These are phyloP conservation scores for Plenodomus tracheiphilus DNA, from an alignment of 2,329 filamentous ascomycete genomes.

Conservation along the genomic window DNA sequence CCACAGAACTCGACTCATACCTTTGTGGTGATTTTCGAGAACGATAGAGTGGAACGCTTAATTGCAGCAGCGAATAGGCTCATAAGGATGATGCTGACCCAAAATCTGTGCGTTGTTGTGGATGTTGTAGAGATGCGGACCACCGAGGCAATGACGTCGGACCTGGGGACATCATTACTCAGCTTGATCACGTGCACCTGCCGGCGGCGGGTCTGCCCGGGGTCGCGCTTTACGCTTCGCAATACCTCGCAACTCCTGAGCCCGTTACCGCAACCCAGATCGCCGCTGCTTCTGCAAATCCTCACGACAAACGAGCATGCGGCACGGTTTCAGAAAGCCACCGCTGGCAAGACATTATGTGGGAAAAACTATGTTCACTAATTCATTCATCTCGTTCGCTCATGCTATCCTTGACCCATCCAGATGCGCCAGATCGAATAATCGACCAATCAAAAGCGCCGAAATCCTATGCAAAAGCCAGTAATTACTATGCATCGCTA, in stretches of 20 bases:
- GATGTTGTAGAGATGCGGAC: constrained; percentile 53
- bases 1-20: background rate
- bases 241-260: no score
- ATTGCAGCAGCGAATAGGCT: constrained; percentile 34
- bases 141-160: constrained; percentile 30
- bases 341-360: no score
- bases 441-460: background rate
- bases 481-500: constrained; percentile 16
- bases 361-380: no score
- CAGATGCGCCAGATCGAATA: no score
- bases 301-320: no score
- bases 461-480: constrained; percentile 7
- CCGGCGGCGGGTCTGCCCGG: background rate
- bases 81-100: constrained; percentile 35
- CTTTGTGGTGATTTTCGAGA: constrained; percentile 20
- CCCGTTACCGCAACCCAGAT: no score
- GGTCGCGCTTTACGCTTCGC: no score
- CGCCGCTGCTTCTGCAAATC: no score
- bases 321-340: no score
- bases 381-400: no score
- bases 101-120: constrained; percentile 52
- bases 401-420: no score
- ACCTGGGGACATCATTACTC: background rate
- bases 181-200: constrained; percentile 6
- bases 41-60: constrained; percentile 27